Evolutionary conservation across 129 eudicot species (phyloP).

Genomic region (Cynara cardunculus): DNA sequence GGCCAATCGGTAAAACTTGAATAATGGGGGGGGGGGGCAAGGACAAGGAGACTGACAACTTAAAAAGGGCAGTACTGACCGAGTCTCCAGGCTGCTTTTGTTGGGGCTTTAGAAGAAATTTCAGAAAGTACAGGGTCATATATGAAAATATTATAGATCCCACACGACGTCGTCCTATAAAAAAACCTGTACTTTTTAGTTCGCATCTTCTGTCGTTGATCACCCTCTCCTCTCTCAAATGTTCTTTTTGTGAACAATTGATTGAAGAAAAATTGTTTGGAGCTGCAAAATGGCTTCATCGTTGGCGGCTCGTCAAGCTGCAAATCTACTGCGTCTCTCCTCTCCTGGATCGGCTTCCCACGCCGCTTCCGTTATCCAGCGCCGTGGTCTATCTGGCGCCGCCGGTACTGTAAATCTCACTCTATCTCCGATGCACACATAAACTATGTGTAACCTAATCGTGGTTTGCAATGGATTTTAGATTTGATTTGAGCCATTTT

Average conservation of each 20-base stretch:
- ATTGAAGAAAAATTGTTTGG: background rate
- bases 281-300: conserved; percentile 43
- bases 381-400: conserved; percentile 58
- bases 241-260: background rate
- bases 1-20: background rate
- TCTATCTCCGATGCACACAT: too few species aligned
- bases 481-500: background rate
- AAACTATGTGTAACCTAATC: too few species aligned
- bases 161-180: background rate
- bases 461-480: too few species aligned
- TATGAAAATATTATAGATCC: background rate
- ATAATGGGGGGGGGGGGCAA: background rate
- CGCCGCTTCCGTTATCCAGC: conserved; percentile 38
- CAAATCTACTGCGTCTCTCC: conserved; percentile 41
- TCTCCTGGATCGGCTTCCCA: conserved; percentile 27
- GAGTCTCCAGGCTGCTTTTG: background rate
- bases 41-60: background rate
- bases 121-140: background rate
- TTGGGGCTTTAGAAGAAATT: background rate
- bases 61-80: background rate
- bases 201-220: background rate
- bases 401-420: conserved; percentile 39
- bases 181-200: background rate
- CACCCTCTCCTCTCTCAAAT: background rate
- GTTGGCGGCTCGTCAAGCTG: conserved; percentile 49